Conservation (phyloP, 768 basidiomycete genomes). For the Pleurotus tuber-regium region DNA sequence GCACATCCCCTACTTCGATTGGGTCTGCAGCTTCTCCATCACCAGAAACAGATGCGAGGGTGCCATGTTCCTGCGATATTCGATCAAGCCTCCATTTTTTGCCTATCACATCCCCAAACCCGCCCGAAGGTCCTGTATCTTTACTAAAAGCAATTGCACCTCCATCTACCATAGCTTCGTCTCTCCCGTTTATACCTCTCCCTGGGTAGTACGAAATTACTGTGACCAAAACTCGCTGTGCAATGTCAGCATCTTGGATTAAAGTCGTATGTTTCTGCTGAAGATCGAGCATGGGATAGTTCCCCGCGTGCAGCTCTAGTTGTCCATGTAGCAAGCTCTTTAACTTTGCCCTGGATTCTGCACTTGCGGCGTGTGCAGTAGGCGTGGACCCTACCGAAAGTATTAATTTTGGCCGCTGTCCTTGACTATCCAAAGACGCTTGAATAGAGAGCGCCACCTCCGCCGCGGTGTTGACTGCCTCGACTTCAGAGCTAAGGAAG, state of each 20-base stretch:
- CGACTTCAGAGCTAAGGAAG: conserved; percentile 68
- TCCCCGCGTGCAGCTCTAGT: conserved; percentile 80
- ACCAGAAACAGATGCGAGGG: conserved; percentile 40
- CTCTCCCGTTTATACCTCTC: conserved; percentile 54
- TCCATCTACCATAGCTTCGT: conserved; percentile 80
- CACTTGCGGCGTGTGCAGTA: conserved; percentile 74
- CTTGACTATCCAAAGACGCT: conserved; percentile 12
- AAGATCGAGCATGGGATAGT: conserved; percentile 81
- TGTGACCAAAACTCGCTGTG: conserved; percentile 67
- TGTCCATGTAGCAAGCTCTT: conserved; percentile 50
- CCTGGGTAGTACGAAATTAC: conserved; percentile 81
- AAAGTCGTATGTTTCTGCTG: conserved; percentile 79
- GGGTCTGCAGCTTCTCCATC: conserved; percentile 20
- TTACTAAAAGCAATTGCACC: conserved; percentile 88
- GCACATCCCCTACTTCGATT: conserved; percentile 54
- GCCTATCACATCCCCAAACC: conserved; percentile 71
- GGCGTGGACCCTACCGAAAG: conserved; percentile 88
- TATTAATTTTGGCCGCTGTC: conserved; percentile 47
- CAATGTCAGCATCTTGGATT: conserved; percentile 51
- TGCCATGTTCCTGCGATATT: conserved; percentile 80
- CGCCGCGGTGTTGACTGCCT: conserved; percentile 67
- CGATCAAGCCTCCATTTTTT: conserved; percentile 62
- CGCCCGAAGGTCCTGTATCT: conserved; percentile 72
- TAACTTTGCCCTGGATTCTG: conserved; percentile 43
- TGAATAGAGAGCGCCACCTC: conserved; percentile 49